A percentile compares a stretch with the other conserved stretches of the same genome.
phyloP scores from a whole-genome alignment of 202 grass and related monocot genomes.

The Schoenoplectus triqueter region DNA sequence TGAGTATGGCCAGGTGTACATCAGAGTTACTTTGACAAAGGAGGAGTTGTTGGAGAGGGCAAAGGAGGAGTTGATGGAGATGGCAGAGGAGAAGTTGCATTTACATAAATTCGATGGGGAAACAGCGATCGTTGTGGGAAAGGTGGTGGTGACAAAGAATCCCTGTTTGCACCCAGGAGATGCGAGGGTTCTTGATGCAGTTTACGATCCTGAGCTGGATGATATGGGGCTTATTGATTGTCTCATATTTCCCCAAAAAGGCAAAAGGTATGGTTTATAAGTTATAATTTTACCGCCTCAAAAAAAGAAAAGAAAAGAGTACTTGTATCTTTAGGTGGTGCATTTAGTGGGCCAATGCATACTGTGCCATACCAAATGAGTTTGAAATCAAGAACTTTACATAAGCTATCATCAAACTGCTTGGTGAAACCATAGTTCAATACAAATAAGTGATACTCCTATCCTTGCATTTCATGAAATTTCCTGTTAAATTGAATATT shows the following conservation, averaged over 20 bases:
- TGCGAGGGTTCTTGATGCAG: slow-evolving; percentile 83
- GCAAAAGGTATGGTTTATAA: slow-evolving; percentile 60
- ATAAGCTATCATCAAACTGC: background rate
- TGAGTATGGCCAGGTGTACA: slow-evolving; percentile 84
- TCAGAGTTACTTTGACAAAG: slow-evolving; percentile 77
- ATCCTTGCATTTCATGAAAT: background rate
- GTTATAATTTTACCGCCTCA: background rate
- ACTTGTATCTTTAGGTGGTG: background rate
- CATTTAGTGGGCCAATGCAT: slow-evolving; percentile 1
- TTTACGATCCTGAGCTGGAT: slow-evolving; percentile 67
- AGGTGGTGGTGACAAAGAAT: slow-evolving; percentile 80
- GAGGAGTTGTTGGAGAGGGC: slow-evolving; percentile 53
- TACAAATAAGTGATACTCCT: slow-evolving; percentile 1
- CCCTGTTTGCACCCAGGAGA: slow-evolving; percentile 96
- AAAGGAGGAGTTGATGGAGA: slow-evolving; percentile 52
- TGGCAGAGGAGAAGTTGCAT: slow-evolving; percentile 41
- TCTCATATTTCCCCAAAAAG: slow-evolving; percentile 85
- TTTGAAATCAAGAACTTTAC: background rate
- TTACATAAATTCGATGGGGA: slow-evolving; percentile 52
- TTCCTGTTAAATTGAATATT: slow-evolving; percentile 16
- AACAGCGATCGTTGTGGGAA: slow-evolving; percentile 64
- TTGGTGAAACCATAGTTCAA: background rate
- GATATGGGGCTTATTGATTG: slow-evolving; percentile 73
- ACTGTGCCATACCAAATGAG: background rate
- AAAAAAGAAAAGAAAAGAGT: background rate